phyloP scores from a whole-genome alignment of 768 basidiomycete genomes.

The Ramaria sp. region DNA sequence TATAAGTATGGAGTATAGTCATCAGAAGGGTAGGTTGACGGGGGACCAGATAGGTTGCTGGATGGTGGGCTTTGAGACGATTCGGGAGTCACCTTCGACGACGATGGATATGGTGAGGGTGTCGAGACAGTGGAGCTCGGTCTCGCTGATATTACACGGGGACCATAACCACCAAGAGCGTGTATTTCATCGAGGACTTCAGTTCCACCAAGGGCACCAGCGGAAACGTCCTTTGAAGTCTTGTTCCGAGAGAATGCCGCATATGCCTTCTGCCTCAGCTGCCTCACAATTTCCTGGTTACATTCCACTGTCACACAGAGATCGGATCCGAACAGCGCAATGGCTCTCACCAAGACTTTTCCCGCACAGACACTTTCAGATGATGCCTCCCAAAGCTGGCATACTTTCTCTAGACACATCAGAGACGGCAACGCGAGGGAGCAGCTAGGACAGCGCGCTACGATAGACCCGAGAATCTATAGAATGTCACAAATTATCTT shows the following conservation, averaged over 20 bases:
- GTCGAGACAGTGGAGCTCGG: neutral
- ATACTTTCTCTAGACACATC: slow-evolving; percentile 49
- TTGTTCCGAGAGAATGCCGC: slow-evolving; percentile 3
- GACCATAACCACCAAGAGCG: slow-evolving; percentile 1
- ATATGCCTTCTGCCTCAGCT: slow-evolving; percentile 6
- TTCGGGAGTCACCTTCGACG: neutral
- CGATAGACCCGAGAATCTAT: slow-evolving; percentile 67
- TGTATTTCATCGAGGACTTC: slow-evolving; percentile 4
- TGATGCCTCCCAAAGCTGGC: slow-evolving; percentile 53
- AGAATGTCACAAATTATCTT: neutral
- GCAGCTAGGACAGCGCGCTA: slow-evolving; percentile 59
- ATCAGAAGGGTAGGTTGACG: neutral
- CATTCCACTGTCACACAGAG: neutral
- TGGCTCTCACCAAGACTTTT: neutral
- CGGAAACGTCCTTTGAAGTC: neutral
- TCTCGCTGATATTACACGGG: slow-evolving; percentile 1
- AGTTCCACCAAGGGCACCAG: neutral
- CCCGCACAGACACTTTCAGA: slow-evolving; percentile 18
- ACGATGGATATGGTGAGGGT: neutral
- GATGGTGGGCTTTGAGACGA: neutral
- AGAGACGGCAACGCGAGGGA: slow-evolving; percentile 65
- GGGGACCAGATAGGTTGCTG: neutral
- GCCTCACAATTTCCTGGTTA: neutral
- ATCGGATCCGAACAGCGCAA: neutral
- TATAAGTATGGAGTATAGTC: too few species aligned